phyloP scores from a whole-genome alignment of 2,329 filamentous ascomycete genomes.

The Colletotrichum noveboracense region DNA sequence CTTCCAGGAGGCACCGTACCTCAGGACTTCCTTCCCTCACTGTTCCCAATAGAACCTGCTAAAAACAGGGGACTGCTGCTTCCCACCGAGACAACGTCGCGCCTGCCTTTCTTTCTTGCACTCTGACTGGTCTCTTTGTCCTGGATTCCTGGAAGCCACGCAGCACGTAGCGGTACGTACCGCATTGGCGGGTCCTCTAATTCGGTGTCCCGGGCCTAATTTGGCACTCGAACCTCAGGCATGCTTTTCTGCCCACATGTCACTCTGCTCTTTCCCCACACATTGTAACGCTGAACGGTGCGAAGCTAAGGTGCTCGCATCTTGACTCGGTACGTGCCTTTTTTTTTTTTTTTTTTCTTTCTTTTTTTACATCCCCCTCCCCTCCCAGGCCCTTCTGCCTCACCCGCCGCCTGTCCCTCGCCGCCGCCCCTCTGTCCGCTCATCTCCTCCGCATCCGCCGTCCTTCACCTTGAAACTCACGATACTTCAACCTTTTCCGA shows the following conservation, averaged over 20 bases:
- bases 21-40: neutral
- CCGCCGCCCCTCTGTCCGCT: neutral
- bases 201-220: neutral
- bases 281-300: neutral
- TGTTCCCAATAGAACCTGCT: neutral
- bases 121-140: neutral
- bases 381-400: neutral
- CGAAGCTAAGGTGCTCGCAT: neutral
- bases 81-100: neutral
- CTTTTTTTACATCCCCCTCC: neutral
- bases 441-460: neutral
- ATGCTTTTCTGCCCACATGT: constrained; percentile 9
- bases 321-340: neutral
- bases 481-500: neutral
- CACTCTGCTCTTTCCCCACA: constrained; percentile 1
- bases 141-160: neutral
- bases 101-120: neutral
- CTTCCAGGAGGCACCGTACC: neutral
- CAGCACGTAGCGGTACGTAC: neutral
- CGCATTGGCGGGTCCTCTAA: neutral
- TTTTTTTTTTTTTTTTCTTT: neutral
- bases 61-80: constrained; percentile 2
- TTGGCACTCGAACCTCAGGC: neutral
- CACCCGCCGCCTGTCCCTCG: neutral
- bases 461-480: neutral